These are phyloP conservation scores for Talaromyces sp. DNA, from an alignment of 2,329 filamentous ascomycete genomes.

Conservation along the genomic window DNA sequence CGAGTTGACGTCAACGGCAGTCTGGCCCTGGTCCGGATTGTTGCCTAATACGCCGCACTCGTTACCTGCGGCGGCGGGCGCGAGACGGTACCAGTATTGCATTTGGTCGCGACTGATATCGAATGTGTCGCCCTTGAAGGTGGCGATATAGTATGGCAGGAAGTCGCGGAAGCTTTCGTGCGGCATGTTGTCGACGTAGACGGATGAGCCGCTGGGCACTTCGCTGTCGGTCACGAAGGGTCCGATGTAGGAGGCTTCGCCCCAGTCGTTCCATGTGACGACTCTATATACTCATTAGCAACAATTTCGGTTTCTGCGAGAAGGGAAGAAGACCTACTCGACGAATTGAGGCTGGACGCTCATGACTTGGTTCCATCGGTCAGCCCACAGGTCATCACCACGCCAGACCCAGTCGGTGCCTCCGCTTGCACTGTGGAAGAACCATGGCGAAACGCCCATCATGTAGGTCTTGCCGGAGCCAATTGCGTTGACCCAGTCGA, in stretches of 20 bases:
- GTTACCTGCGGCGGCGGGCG: slow-evolving; percentile 31
- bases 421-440: slow-evolving; percentile 33
- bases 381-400: slow-evolving; percentile 60
- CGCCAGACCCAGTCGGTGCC: slow-evolving; percentile 62
- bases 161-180: slow-evolving; percentile 35
- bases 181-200: slow-evolving; percentile 32
- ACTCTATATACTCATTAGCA: slow-evolving; percentile 37
- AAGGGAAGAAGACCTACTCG: slow-evolving; percentile 30
- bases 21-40: slow-evolving; percentile 32
- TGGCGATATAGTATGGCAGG: slow-evolving; percentile 38
- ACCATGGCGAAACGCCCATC: slow-evolving; percentile 59
- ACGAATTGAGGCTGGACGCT: slow-evolving; percentile 53
- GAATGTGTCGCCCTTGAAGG: slow-evolving; percentile 27
- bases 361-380: slow-evolving; percentile 59
- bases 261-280: slow-evolving; percentile 62
- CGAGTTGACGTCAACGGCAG: slow-evolving; percentile 26
- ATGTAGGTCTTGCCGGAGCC: slow-evolving; percentile 45
- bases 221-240: slow-evolving; percentile 47
- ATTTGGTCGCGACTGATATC: slow-evolving; percentile 24
- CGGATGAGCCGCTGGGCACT: slow-evolving; percentile 47
- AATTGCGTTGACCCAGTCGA: slow-evolving; percentile 41
- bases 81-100: slow-evolving; percentile 38
- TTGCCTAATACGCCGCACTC: slow-evolving; percentile 35
- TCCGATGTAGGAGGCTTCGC: slow-evolving; percentile 60
- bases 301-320: not conserved